Percentiles rank a stretch among this genome's conserved stretches.
Evolutionary conservation across 257 asterid species (phyloP).

Genomic region (Primulina tabacum): DNA sequence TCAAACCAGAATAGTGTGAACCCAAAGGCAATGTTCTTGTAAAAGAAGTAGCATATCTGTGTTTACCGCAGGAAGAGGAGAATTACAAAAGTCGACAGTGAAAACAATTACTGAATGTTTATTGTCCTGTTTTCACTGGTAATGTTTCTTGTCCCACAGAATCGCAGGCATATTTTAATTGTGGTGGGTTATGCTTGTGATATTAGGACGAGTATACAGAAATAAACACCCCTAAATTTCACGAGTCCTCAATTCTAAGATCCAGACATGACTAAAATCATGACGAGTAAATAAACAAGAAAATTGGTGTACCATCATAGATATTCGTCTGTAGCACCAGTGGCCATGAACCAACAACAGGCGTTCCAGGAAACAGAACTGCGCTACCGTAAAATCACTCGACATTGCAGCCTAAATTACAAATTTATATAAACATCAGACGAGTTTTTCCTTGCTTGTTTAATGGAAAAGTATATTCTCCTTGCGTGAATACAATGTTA

Average conservation of each 20-base stretch:
- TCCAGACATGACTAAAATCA: not conserved
- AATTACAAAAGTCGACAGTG: not conserved
- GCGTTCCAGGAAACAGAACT: slow-evolving; percentile 89
- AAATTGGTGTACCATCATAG: slow-evolving; percentile 67
- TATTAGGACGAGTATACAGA: not conserved
- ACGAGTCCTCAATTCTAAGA: not conserved
- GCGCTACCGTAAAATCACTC: slow-evolving; percentile 88
- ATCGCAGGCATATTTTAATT: not conserved
- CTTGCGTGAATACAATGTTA: not conserved
- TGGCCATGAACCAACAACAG: slow-evolving; percentile 92
- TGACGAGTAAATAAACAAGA: not conserved
- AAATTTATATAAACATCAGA: slow-evolving; percentile 3
- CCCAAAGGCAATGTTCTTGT: slow-evolving; percentile 92
- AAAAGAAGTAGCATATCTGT: slow-evolving; percentile 96
- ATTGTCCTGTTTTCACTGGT: not conserved
- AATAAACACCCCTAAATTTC: too few relatives aligned
- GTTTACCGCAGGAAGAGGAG: slow-evolving; percentile 18
- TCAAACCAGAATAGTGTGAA: slow-evolving; percentile 94
- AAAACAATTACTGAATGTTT: not conserved
- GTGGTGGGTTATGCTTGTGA: not conserved
- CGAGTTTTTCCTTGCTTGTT: too few relatives aligned
- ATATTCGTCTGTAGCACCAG: slow-evolving; percentile 97
- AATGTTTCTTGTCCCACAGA: not conserved
- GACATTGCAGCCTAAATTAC: slow-evolving; percentile 86
- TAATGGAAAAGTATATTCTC: not conserved